Conservation (phyloP, 2,329 filamentous ascomycete genomes). For the Trichophyton equinum region DNA sequence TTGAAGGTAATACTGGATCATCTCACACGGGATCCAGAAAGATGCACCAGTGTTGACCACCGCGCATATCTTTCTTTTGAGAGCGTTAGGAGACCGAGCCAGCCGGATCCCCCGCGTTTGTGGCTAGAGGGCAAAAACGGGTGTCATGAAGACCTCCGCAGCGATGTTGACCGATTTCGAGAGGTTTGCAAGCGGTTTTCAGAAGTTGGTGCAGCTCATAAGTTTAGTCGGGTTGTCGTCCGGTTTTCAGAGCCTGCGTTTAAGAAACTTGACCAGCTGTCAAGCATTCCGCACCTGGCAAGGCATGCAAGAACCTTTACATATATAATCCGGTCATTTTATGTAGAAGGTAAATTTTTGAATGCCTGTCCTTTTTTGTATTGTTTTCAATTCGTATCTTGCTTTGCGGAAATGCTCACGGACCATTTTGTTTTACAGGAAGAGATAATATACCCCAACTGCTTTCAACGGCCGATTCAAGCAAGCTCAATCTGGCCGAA, state of each 20-base stretch:
- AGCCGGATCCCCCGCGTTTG: constrained; percentile 14
- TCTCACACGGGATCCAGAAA: constrained; percentile 42
- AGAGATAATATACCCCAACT: constrained; percentile 13
- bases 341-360: constrained; percentile 32
- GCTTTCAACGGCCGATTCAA: constrained; percentile 13
- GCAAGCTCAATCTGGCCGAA: constrained; percentile 12
- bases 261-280: constrained; percentile 37
- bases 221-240: constrained; percentile 41
- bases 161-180: constrained; percentile 26
- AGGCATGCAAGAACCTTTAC: constrained; percentile 42
- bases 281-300: constrained; percentile 36
- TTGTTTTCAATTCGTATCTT: not conserved
- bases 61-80: constrained; percentile 44
- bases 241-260: constrained; percentile 39
- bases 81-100: constrained; percentile 38
- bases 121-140: constrained; percentile 12
- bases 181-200: constrained; percentile 37
- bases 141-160: constrained; percentile 12
- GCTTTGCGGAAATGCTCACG: not conserved
- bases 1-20: constrained; percentile 40
- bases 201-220: constrained; percentile 36
- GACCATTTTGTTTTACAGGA: constrained; percentile 5
- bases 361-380: constrained; percentile 5
- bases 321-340: constrained; percentile 45
- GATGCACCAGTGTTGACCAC: constrained; percentile 38